Percentiles rank a stretch among this genome's conserved stretches.
phyloP scores from a whole-genome alignment of 306 rosid genomes.

The Begonia peltatifolia region DNA sequence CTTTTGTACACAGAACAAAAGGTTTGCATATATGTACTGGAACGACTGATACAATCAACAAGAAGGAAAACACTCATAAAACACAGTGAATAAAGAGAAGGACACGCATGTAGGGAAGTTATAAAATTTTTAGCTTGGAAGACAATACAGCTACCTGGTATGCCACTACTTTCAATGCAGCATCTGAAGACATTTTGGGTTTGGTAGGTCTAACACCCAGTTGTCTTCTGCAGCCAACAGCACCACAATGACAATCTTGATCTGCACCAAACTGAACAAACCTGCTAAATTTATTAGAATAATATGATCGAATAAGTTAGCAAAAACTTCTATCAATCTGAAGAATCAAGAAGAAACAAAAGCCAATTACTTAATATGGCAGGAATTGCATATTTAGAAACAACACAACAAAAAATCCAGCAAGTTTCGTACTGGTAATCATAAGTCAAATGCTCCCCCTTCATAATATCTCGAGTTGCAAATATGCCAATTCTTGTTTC shows the following conservation, averaged over 20 bases:
- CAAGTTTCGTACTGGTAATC: conserved; percentile 78
- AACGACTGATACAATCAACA: too few species aligned
- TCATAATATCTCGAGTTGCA: conserved; percentile 49
- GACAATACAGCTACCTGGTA: conserved; percentile 67
- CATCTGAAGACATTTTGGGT: conserved; percentile 70
- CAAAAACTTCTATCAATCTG: background rate
- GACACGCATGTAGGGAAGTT: too few species aligned
- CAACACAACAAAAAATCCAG: conserved; percentile 12
- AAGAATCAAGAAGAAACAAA: background rate
- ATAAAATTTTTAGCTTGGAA: conserved; percentile 27
- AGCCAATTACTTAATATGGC: too few species aligned
- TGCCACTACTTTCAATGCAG: conserved; percentile 76
- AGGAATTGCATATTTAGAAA: background rate
- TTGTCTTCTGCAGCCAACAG: conserved; percentile 65
- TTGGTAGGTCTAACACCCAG: conserved; percentile 75
- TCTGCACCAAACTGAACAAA: conserved; percentile 99
- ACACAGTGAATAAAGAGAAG: too few species aligned
- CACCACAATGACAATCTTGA: conserved; percentile 98
- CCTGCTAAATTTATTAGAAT: conserved; percentile 69
- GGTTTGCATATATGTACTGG: too few species aligned
- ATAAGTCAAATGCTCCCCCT: conserved; percentile 91
- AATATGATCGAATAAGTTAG: conserved; percentile 4
- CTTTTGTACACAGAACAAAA: too few species aligned
- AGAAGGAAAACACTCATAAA: too few species aligned
- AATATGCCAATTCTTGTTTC: conserved; percentile 94